Evolutionary conservation across 768 basidiomycete species (phyloP), one percentile per base, ranked within the genome.

Genomic region (Lactifluus echinatus): DNA sequence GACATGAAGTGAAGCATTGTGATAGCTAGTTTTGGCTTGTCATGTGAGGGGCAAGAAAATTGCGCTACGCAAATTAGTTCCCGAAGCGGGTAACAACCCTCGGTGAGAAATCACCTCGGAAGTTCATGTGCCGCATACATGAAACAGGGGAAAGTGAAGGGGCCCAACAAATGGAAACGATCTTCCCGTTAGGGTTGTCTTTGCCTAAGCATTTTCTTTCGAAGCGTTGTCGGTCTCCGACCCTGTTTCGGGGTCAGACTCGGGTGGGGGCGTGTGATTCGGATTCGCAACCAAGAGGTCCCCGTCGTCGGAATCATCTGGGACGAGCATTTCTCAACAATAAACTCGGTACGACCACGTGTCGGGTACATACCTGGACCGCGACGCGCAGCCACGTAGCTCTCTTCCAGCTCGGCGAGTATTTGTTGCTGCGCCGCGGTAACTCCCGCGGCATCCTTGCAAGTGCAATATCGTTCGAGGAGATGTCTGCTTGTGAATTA

Each of bases 381-480:
- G 50, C 73, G 71, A 53, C 87, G 71, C 1, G 83, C 81, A 56
- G 80, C 77, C 31, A 74, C 71, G 68, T 84, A 90, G 52, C 72
- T 78, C 19, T 70, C 71, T 68, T 89, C 81, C 17, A 88, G 76
- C 62, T 93, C 84, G 3, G 77, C 71, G 50, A 93, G 82, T 50
- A 91, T 83, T 28, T 69, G 71, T 24, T 87, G 80, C 67, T 93
- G 89, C 71, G 77, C 78, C 7, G 67, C 71, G 2, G 66, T 66
- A 21, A 93, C 74, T 33, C 86, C 84, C 10, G 73, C 78, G 0
- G 85, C 75, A 0, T 79, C 79, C 2, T 67, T 71, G 66, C 94
- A 97, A 34, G 76, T 83, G 60, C 79, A 76, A 67, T 99, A 99
- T 46, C 76, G 78, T 55, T 87, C 80, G 52, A 99, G 72, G 57